phyloP scores from a whole-genome alignment of 257 asterid species.

The Nicotiana tabacum region DNA sequence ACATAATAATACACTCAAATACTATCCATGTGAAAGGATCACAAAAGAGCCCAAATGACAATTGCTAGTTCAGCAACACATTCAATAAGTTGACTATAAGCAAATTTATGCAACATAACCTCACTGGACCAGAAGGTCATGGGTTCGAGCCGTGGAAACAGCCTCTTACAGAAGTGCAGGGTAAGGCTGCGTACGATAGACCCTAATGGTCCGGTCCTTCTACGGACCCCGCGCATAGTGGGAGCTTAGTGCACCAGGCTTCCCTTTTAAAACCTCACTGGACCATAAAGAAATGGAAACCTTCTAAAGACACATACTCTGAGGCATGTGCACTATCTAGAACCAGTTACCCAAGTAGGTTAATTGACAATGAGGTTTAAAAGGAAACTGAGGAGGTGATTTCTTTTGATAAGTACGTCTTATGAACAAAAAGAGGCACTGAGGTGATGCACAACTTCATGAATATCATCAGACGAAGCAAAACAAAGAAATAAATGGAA shows the following conservation, averaged over 20 bases:
- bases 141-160: too few relatives aligned
- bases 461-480: not conserved
- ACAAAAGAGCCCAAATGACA: not conserved
- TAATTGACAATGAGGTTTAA: not conserved
- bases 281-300: not conserved
- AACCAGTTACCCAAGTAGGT: not conserved
- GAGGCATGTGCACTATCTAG: not conserved
- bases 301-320: not conserved
- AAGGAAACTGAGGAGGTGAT: not conserved
- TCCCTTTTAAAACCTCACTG: not conserved
- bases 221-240: too few relatives aligned
- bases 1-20: not conserved
- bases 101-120: not conserved
- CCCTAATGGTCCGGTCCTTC: too few relatives aligned
- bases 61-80: not conserved
- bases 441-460: not conserved
- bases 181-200: too few relatives aligned
- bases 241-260: too few relatives aligned
- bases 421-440: not conserved
- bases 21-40: not conserved
- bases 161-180: too few relatives aligned
- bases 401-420: not conserved
- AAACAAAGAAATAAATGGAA: not conserved
- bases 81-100: not conserved
- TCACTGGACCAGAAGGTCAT: not conserved